Evolutionary conservation across 2,329 filamentous ascomycete species (phyloP), one percentile per base, ranked within the genome.

Genomic region (Xylariaceae sp.): DNA sequence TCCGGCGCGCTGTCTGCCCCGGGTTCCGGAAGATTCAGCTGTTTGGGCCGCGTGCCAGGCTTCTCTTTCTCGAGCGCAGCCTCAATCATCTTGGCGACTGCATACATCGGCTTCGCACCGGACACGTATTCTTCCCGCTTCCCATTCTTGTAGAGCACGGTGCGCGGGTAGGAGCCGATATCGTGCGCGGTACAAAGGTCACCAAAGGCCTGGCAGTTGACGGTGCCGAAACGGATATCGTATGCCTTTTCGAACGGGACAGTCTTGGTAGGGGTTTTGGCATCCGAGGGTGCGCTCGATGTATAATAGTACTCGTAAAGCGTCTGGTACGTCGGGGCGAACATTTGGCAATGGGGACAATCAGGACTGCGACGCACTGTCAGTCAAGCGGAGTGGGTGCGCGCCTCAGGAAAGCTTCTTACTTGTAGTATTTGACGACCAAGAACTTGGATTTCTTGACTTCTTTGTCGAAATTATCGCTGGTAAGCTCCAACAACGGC

Each of bases 271-370:
- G 77, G 47, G 60, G 70, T 53, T 66, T 74, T 65, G 67, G 75
- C 51, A 62, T 68, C 53, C 66, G 69, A 53, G 60, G 82, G 67
- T 12, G 84, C 83, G 54, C 88, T 82, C 26, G 87, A 92, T 26
- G 89, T 96, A 67, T 87, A 70, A 68, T 96, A 98, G 64, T 82
- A 96, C 67, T 98, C 92, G 71, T 97, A 95, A 11, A 90, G 64
- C 4, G 89, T 96, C 65, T 97, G 88, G 71, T 80, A 96, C 35
- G 78, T 82, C 6, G 92, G 92, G 36, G 86, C 88, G 56, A 88
- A 85, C 34, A 74, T 70, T 59, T 74, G 74, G 67, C 89, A 96
- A 63, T 95, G 88, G 32, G 73, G 73, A 63, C 76, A 80, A 50
- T 69, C 77, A 9, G 76, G 76, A 52, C 76, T 79, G 9, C 69